A percentile compares a stretch with the other conserved stretches of the same genome.
These are phyloP conservation scores for Puccinia coronata DNA, from an alignment of 1,284 basidiomycete genomes.

Conservation along the genomic window DNA sequence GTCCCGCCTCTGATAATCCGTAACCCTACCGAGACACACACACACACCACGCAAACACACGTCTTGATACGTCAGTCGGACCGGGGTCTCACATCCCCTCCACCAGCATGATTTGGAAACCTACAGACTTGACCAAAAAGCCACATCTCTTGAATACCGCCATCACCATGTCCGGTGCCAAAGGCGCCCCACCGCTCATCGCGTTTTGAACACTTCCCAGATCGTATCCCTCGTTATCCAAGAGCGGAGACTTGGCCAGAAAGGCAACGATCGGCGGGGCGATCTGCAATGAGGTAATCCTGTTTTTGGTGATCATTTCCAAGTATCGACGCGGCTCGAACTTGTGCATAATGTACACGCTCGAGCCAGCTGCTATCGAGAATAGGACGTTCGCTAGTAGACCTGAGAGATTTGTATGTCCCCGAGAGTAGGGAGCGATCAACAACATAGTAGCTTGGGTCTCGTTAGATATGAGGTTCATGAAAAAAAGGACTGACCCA, in stretches of 20 bases:
- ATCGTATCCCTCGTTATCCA: conserved; percentile 54
- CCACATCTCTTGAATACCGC: conserved; percentile 58
- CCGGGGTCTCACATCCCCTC: not conserved
- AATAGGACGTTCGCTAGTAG: not conserved
- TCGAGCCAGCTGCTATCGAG: conserved; percentile 54
- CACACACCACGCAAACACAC: too few relatives aligned
- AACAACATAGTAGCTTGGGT: too few relatives aligned
- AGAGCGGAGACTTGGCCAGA: conserved; percentile 58
- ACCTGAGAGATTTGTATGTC: not conserved
- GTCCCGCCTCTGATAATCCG: conserved; percentile 55
- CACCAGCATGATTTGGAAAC: conserved; percentile 45
- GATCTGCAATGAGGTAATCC: conserved; percentile 59
- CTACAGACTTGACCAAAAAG: conserved; percentile 57
- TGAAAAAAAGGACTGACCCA: conserved; percentile 50
- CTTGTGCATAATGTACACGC: conserved; percentile 57
- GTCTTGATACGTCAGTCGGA: not conserved
- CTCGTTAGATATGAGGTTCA: too few relatives aligned
- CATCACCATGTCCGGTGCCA: conserved; percentile 58
- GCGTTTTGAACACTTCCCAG: conserved; percentile 58
- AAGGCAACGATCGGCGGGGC: conserved; percentile 60
- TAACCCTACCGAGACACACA: conserved; percentile 52
- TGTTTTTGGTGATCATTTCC: conserved; percentile 56
- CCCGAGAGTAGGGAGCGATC: too few relatives aligned
- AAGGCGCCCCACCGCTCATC: conserved; percentile 60
- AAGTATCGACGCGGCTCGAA: conserved; percentile 60